A percentile compares a stretch with the other conserved stretches of the same genome.
Evolutionary conservation across 306 rosid species (phyloP).

Genomic region (Myrica gale): DNA sequence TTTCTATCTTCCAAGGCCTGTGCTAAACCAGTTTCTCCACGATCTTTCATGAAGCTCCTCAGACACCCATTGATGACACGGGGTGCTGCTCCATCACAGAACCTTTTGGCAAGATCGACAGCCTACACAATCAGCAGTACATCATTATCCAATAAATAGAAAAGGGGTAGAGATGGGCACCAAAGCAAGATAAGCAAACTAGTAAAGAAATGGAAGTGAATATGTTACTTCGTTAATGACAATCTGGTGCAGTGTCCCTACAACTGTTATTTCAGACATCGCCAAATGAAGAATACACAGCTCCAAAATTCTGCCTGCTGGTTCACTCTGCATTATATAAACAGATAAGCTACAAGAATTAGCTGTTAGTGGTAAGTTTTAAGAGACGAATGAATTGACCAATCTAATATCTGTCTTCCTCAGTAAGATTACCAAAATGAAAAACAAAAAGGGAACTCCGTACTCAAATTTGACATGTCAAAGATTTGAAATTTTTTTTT

Average conservation of each 20-base stretch:
- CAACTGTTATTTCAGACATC: slow-evolving; percentile 73
- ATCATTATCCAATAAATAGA: not conserved
- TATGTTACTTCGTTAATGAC: slow-evolving; percentile 77
- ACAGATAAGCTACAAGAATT: not conserved
- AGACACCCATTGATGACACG: slow-evolving; percentile 92
- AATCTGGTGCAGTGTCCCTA: slow-evolving; percentile 74
- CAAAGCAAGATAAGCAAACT: not conserved
- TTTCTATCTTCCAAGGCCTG: slow-evolving; percentile 20
- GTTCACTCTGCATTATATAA: slow-evolving; percentile 49
- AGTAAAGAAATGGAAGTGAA: not conserved
- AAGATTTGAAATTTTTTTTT: not conserved
- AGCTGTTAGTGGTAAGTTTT: not conserved
- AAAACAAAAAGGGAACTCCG: not conserved
- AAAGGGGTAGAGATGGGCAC: not conserved
- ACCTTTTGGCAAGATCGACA: slow-evolving; percentile 90
- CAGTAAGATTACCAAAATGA: not conserved
- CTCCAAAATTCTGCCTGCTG: slow-evolving; percentile 82
- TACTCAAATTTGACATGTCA: not conserved
- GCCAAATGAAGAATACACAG: slow-evolving; percentile 93
- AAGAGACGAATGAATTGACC: not conserved
- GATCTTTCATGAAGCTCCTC: slow-evolving; percentile 56
- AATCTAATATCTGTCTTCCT: not conserved
- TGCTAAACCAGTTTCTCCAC: slow-evolving; percentile 33
- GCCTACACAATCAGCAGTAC: slow-evolving; percentile 55
- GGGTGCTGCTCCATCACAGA: slow-evolving; percentile 93